Percentiles rank a stretch among this genome's conserved stretches.
Evolutionary conservation across 2,329 filamentous ascomycete species (phyloP).

Genomic region (Fusarium sp.): DNA sequence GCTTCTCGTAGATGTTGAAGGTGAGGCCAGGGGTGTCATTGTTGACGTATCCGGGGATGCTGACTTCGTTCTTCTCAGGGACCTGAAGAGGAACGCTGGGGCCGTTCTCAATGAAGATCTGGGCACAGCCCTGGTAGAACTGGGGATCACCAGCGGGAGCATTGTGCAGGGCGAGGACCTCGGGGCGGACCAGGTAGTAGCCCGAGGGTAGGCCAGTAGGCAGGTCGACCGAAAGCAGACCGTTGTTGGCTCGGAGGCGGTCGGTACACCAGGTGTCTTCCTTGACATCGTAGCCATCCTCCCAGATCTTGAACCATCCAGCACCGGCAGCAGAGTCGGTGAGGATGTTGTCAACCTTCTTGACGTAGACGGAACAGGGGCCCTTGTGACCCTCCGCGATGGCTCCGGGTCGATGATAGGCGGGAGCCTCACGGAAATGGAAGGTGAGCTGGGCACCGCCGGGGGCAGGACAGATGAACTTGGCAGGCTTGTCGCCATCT

Average conservation of each 20-base stretch:
- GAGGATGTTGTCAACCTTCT: conserved; percentile 67
- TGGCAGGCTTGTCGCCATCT: conserved; percentile 55
- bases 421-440: conserved; percentile 68
- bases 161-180: conserved; percentile 73
- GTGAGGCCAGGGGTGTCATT: conserved; percentile 62
- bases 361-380: conserved; percentile 76
- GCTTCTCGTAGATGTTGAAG: conserved; percentile 69
- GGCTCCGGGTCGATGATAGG: conserved; percentile 60
- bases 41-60: conserved; percentile 71
- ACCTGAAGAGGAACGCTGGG: conserved; percentile 57
- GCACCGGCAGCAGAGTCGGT: conserved; percentile 62
- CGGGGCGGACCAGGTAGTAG: conserved; percentile 74
- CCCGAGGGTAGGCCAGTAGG: conserved; percentile 68
- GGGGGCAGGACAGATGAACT: conserved; percentile 57
- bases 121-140: conserved; percentile 76
- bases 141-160: conserved; percentile 69
- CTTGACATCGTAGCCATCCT: conserved; percentile 67
- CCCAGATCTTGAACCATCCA: conserved; percentile 82
- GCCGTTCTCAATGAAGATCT: conserved; percentile 66
- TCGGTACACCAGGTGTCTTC: conserved; percentile 73
- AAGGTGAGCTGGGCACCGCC: conserved; percentile 68
- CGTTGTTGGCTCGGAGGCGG: conserved; percentile 69
- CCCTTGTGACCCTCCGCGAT: conserved; percentile 71
- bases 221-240: conserved; percentile 67
- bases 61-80: conserved; percentile 60